phyloP scores from a whole-genome alignment of 2,329 filamentous ascomycete species.

The Colletotrichum theobromicola region DNA sequence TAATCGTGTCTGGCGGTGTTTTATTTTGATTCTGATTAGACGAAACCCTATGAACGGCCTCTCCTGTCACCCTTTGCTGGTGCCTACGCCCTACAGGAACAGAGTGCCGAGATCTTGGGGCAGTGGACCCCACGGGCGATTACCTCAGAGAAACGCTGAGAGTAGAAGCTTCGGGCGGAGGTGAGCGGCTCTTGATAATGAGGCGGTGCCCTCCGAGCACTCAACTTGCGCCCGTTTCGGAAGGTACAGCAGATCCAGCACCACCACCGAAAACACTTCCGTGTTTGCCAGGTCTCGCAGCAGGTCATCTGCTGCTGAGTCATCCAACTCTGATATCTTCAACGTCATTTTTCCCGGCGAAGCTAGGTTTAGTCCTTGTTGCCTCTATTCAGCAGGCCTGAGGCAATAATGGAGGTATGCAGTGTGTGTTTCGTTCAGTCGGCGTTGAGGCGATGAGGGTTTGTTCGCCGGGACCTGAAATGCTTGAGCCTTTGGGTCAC shows the following conservation, averaged over 20 bases:
- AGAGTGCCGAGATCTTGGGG: neutral
- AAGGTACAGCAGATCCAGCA: neutral
- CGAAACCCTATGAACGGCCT: neutral
- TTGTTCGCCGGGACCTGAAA: too few relatives aligned
- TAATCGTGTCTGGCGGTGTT: conserved; percentile 6
- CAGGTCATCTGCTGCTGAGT: neutral
- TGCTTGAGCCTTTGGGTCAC: too few relatives aligned
- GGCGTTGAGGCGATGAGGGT: neutral
- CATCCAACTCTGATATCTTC: conserved; percentile 1
- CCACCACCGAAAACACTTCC: neutral
- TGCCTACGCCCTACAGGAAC: neutral
- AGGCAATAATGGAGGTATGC: neutral
- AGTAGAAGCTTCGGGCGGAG: neutral
- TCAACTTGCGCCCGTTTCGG: conserved; percentile 4
- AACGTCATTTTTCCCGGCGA: neutral
- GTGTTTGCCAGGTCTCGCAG: neutral
- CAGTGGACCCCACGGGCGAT: neutral
- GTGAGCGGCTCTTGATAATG: neutral
- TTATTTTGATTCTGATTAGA: neutral
- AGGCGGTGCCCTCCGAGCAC: conserved; percentile 12
- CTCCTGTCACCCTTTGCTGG: neutral
- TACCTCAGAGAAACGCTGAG: neutral
- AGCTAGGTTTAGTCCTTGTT: neutral
- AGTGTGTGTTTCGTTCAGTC: neutral
- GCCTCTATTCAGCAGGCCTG: neutral